phyloP scores from a whole-genome alignment of 352 stramenopile species.

The Achlya hypogyna region DNA sequence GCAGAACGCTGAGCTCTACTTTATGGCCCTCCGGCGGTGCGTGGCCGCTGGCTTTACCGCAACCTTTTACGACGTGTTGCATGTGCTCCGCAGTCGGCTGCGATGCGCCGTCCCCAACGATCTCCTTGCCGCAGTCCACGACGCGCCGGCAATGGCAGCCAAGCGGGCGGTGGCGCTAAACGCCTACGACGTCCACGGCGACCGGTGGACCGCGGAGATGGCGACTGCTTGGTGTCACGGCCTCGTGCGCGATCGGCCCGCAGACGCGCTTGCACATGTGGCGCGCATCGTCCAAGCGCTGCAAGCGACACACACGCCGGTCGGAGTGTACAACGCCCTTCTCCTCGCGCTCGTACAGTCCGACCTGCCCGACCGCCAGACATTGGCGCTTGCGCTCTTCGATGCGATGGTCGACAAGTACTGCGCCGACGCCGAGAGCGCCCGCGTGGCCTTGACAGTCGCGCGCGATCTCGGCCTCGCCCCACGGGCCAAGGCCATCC shows the following conservation, averaged over 20 bases:
- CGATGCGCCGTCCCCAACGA: not conserved
- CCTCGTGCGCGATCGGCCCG: not conserved
- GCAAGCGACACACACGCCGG: too few relatives aligned
- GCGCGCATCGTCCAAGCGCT: not conserved
- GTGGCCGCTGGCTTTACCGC: not conserved
- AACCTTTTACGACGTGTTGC: not conserved
- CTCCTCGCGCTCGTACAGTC: too few relatives aligned
- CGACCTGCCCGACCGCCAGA: too few relatives aligned
- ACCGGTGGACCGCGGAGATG: not conserved
- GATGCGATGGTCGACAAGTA: not conserved
- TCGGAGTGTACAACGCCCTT: too few relatives aligned
- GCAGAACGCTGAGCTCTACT: not conserved
- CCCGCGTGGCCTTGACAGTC: not conserved
- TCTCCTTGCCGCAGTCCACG: not conserved
- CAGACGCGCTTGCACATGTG: not conserved
- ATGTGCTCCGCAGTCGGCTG: not conserved
- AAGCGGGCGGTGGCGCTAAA: too few relatives aligned
- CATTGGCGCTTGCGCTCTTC: not conserved
- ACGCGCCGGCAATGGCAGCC: too few relatives aligned
- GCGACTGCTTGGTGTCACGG: not conserved
- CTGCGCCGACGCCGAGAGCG: not conserved
- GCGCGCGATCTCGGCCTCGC: not conserved
- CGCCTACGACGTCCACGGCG: not conserved
- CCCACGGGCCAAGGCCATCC: not conserved
- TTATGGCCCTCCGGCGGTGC: not conserved